phyloP scores from a whole-genome alignment of 163 green algal genomes.

The Volvox carteri region DNA sequence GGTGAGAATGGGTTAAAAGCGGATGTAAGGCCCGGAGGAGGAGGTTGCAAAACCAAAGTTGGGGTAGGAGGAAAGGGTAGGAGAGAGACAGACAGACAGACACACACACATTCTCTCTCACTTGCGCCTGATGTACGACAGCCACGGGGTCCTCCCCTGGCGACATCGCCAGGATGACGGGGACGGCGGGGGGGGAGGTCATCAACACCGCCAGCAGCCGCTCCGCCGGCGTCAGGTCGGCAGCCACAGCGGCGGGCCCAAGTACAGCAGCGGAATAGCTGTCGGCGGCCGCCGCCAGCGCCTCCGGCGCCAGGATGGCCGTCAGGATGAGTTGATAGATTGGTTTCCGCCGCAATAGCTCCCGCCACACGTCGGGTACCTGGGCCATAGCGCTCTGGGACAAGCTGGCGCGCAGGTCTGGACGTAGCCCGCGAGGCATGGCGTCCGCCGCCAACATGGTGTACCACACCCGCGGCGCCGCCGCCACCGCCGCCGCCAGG shows the following conservation, averaged over 20 bases:
- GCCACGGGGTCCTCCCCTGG: slow-evolving; percentile 46
- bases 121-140: slow-evolving; percentile 48
- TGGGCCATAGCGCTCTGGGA: neutral
- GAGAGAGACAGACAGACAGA: too few relatives aligned
- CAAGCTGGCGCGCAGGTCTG: neutral
- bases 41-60: neutral
- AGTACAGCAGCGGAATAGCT: slow-evolving; percentile 37
- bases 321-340: slow-evolving; percentile 46
- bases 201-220: slow-evolving; percentile 46
- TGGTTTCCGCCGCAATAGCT: slow-evolving; percentile 13
- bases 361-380: slow-evolving; percentile 45
- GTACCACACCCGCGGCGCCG: slow-evolving; percentile 47
- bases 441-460: slow-evolving; percentile 35
- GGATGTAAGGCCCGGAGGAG: neutral
- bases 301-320: slow-evolving; percentile 30
- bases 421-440: neutral
- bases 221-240: slow-evolving; percentile 50
- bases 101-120: too few relatives aligned
- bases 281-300: slow-evolving; percentile 37
- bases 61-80: too few relatives aligned
- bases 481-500: slow-evolving; percentile 40
- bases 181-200: slow-evolving; percentile 32
- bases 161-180: slow-evolving; percentile 35
- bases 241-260: neutral
- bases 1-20: neutral